Base-by-base conservation (phyloP, 148 eudicot species). In the Mesembryanthemum crystallinum region DNA sequence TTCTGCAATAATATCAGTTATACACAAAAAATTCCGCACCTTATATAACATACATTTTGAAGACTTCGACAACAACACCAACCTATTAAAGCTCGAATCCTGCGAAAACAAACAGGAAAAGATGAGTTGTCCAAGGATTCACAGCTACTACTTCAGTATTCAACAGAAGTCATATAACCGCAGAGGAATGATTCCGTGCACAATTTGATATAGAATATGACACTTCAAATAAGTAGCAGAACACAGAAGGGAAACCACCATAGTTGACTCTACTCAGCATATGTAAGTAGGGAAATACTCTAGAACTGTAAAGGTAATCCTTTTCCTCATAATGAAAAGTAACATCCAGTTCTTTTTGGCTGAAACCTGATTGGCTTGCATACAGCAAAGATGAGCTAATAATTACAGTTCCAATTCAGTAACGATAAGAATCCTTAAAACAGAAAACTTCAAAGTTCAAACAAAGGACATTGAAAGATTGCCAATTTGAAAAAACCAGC, bases 21-120 rank as follows among this genome's bases (percentile, higher is more conserved):
- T 76, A 76, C 82, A 74, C 54, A 71, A 51, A 82, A 76, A 72
- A 32, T 64, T 77, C 30, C 20, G 60, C 73, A 72, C 83, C 80
- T 81, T 67, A 59, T 73, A 78, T 35, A 47, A 66, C 63, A 72
- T 73, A 84, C 63, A 77, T 70, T 67, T 28, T 63, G 64, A 18
- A 55, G 35, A 58, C 64, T 71, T 64, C 54, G 1, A 61, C 67
- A 35, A 60, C 47, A 68, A 28, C 59, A 24, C 75, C 54, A 47
- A 51, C 70, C 62, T 23, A 29, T 39, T 17, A 42, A 58, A 51
- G 64, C 51, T 17, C 55, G 37, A 71, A 70, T 49, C 76, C 86
- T 86, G 83, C 88, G 76, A 73, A 75, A 49, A 37, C 37, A 71
- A 64, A 25, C 23, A 64, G 29, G 18, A 37, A 65, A 51, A 67